phyloP scores from a whole-genome alignment of 352 stramenopile genomes.

The Pythium volutum region DNA sequence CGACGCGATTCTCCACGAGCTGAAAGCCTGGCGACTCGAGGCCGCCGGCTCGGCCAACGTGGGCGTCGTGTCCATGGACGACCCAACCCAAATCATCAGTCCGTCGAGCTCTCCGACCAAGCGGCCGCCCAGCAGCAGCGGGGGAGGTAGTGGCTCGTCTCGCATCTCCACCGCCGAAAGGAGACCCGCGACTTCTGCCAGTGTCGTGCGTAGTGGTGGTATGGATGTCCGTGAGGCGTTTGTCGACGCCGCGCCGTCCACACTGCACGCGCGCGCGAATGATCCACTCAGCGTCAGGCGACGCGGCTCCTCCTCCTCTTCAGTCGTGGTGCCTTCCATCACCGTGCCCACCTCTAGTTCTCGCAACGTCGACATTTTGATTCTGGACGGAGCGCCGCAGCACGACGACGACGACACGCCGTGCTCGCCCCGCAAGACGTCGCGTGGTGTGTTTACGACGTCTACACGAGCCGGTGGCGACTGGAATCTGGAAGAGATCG shows the following conservation, averaged over 20 bases:
- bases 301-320: conserved; percentile 8
- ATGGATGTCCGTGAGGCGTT: conserved; percentile 57
- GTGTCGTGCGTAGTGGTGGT: conserved; percentile 34
- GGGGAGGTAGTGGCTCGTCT: background rate
- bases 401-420: conserved; percentile 34
- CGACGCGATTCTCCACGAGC: conserved; percentile 60
- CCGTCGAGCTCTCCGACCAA: conserved; percentile 21
- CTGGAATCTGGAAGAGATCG: conserved; percentile 63
- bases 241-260: conserved; percentile 26
- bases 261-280: background rate
- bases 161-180: conserved; percentile 20
- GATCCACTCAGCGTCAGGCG: conserved; percentile 1
- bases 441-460: conserved; percentile 43
- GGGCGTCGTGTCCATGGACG: conserved; percentile 30
- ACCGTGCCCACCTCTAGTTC: conserved; percentile 19
- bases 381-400: conserved; percentile 40
- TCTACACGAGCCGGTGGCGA: conserved; percentile 27
- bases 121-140: conserved; percentile 13
- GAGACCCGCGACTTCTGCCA: conserved; percentile 53
- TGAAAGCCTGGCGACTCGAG: conserved; percentile 67
- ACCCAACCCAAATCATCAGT: conserved; percentile 20
- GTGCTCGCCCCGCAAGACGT: conserved; percentile 52
- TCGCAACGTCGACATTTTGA: conserved; percentile 49
- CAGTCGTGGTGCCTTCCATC: background rate
- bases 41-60: conserved; percentile 36